These are phyloP conservation scores for Fusarium temperatum DNA, from an alignment of 2,329 filamentous ascomycete species.

Conservation along the genomic window DNA sequence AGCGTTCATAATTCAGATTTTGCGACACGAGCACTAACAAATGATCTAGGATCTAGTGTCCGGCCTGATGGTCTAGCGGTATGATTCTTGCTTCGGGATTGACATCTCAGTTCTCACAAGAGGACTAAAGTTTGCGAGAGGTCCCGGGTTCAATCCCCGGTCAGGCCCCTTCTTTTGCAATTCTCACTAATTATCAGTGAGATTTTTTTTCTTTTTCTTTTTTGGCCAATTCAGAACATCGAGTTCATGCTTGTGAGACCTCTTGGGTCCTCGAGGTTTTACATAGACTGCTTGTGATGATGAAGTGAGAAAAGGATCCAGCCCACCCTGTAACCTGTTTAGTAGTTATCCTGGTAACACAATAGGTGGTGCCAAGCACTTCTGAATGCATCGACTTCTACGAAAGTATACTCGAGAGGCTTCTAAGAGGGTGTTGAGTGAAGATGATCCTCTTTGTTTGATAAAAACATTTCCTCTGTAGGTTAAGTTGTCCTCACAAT, in stretches of 20 bases:
- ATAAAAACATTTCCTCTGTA: no score
- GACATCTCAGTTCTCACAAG: conserved; percentile 18
- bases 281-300: background rate
- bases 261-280: background rate
- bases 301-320: background rate
- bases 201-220: rapidly evolving
- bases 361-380: background rate
- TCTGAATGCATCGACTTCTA: no score
- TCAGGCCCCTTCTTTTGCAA: conserved; percentile 47
- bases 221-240: background rate
- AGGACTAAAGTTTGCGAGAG: conserved; percentile 49
- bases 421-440: background rate
- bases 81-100: conserved; percentile 34
- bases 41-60: conserved; percentile 23
- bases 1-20: rapidly evolving
- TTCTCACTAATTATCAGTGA: rapidly evolving
- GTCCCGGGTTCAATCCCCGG: conserved; percentile 59
- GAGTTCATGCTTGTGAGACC: background rate
- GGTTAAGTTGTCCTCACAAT: background rate
- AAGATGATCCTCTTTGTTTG: no score
- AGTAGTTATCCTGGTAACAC: background rate
- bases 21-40: background rate
- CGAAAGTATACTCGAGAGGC: rapidly evolving
- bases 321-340: no score
- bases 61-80: conserved; percentile 31